phyloP scores from a whole-genome alignment of 2,329 filamentous ascomycete genomes.

The Aspergillus viridinutans region DNA sequence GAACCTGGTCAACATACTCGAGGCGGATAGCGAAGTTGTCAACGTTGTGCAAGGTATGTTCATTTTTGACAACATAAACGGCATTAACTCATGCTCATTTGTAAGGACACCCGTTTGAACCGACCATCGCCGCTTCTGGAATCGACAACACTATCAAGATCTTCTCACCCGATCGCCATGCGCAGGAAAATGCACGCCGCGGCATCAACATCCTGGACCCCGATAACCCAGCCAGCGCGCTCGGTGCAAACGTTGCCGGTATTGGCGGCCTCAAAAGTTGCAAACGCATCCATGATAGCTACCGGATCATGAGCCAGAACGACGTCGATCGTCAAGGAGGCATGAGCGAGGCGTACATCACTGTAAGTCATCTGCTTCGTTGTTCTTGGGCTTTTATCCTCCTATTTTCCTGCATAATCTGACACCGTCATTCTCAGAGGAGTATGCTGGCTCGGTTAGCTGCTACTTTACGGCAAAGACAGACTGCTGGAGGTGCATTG shows the following conservation, averaged over 20 bases:
- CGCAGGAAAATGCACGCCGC: conserved; percentile 53
- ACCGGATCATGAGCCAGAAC: conserved; percentile 60
- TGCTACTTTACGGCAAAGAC: conserved; percentile 38
- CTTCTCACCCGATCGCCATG: conserved; percentile 58
- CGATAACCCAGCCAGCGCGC: conserved; percentile 35
- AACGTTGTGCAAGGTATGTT: conserved; percentile 60
- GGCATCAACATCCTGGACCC: conserved; percentile 56
- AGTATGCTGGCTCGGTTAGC: conserved; percentile 46
- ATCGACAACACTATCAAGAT: conserved; percentile 68
- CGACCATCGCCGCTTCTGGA: conserved; percentile 61
- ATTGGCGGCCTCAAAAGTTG: conserved; percentile 51
- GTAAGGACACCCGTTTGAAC: conserved; percentile 62
- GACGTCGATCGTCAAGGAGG: conserved; percentile 57
- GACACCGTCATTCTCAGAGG: conserved; percentile 31
- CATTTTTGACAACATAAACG: background rate
- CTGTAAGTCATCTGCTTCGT: conserved; percentile 36
- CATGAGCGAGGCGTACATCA: conserved; percentile 55
- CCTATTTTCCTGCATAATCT: conserved; percentile 7
- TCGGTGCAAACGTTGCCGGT: conserved; percentile 22
- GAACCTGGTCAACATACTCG: conserved; percentile 60
- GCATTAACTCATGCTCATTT: conserved; percentile 10
- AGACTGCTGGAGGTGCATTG: conserved; percentile 22
- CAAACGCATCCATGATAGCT: conserved; percentile 56
- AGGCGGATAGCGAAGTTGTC: conserved; percentile 65
- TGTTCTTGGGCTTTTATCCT: background rate